Base-by-base conservation (phyloP, 1,284 basidiomycete species). In the Cutaneotrichosporon cyanovorans region DNA sequence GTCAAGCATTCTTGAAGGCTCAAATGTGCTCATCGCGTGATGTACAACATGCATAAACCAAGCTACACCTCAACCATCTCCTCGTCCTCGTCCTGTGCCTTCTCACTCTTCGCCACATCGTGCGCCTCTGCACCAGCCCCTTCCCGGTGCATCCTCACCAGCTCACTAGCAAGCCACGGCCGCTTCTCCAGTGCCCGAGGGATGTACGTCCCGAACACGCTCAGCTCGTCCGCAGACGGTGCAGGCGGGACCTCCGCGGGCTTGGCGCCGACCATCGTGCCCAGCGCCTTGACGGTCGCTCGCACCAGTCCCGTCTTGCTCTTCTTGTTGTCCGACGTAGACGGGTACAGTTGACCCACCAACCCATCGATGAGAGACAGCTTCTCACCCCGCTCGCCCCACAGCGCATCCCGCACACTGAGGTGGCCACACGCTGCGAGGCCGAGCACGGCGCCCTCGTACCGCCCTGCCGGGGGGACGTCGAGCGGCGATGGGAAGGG, bases 401-500 rank as follows among this genome's bases (percentile, higher is more conserved):
- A 68, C 3, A 92, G 72, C 1, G 84, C 85, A 59, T 86, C 82
- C 34, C 83, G 71, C 2, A 92, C 80, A 2, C 86, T 87, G 53
- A 86, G 84, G 57, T 84, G 83, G 0, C 88, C 88, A 4, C 92
- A 81, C 8, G 83, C 85, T 21, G 83, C 76, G 22, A 93, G 76
- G 12, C 88, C 89, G 1, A 87, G 80, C 20, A 93, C 80, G 0
- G 89, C 87, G 34, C 90, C 89, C 68, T 87, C 87, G 46, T 85
- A 78, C 12, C 84, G 85, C 6, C 84, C 87, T 22, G 77, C 78
- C 16, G 64, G 69, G 21, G 49, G 60, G 36, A 51, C 40, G 8
- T 65, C 52, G 1, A 63, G 55, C 3, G 66, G 66, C 5, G 64
- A 64, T 3, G 66, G 64, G 54, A 62, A 63, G 12, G 68, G 65